Base-by-base conservation (phyloP, 2,329 filamentous ascomycete genomes). In the Tolypocladium ophioglossoides region DNA sequence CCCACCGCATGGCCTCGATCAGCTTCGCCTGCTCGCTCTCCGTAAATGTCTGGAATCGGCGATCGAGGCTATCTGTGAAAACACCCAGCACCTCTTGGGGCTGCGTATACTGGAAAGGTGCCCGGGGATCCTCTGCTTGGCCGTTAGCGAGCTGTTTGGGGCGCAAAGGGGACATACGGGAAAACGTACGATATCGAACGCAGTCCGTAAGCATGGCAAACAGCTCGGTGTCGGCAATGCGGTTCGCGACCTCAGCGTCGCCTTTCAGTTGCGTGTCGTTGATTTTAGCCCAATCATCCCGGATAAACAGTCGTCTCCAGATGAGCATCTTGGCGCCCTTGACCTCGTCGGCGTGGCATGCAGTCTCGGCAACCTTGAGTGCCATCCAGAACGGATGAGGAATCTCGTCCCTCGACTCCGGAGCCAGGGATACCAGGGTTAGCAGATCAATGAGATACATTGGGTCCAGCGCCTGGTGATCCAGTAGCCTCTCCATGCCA, bases 221-320 rank as follows among this genome's bases (percentile, higher is more conserved):
- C 6, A 90, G 74, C 32, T 84, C 77, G 4, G 90, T 95, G 54
- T 78, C 72, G 35, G 75, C 74, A 30, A 95, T 70, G 20, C 80
- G 74, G 32, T 79, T 76, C 52, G 84, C 75, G 32, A 90, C 80
- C 57, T 87, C 79, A 3, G 74, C 72, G 63, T 95, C 91, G 54
- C 83, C 82, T 65, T 88, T 86, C 56, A 86, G 77, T 50, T 85
- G 82, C 0, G 87, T 92, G 60, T 89, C 83, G 64, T 94, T 92
- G 65, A 95, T 80, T 55, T 74, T 76, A 30, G 79, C 74, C 94
- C 94, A 99, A 65, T 96, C 83, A 67, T 96, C 91, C 51, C 85
- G 83, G 60, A 92, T 79, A 63, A 87, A 87, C 57, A 90, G 86
- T 53, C 94, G 83, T 65, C 94, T 86, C 94, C 94, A 99, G 58